Evolutionary conservation across 768 basidiomycete species (phyloP), one percentile per base, ranked within the genome.

Genomic region (Mycena rebaudengoi): DNA sequence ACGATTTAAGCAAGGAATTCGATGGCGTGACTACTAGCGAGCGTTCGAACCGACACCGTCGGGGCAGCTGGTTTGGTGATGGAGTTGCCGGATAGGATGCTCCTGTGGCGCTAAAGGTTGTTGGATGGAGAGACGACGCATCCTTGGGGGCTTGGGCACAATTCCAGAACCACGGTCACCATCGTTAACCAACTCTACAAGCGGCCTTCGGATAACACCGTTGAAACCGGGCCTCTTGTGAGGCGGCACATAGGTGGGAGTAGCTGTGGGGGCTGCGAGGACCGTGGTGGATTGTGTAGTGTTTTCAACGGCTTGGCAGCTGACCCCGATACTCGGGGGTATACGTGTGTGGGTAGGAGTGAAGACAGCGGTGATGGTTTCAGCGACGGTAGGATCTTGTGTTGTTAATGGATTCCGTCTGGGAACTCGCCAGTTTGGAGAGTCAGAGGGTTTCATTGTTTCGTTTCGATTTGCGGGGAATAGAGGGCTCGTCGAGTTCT

Each of bases 191-290:
- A 64, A 29, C 11, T 58, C 43, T 16, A 23, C 56, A 16, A 64
- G 25, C 5, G 62, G 56, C 3, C 28, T 55, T 40, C 62, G 62
- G 2, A 28, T 7, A 46, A 26, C 51, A 21, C 37, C 20, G 23
- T 64, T 44, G 26, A 52, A 45, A 41, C 50, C 46, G 30, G 55
- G 23, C 30, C 63, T 49, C 26, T 28, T 53, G 44, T 64, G 63
- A 32, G 56, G 63, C 6, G 56, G 63, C 21, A 59, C 28, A 35
- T 64, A 64, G 7, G 16, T 13, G 3, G 33, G 28, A 14, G 20
- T 21, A 26, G 37, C 57, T 5, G 54, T 18, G 30, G 4, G 10
- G 37, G 23, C 39, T 18, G 7, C 37, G n/a, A 26, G 11, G 39
- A 35, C 10, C 20, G 7, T 32, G 30, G 43, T 32, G 43, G 29